Base-by-base conservation (phyloP, 768 basidiomycete species). In the Saitozyma podzolica region DNA sequence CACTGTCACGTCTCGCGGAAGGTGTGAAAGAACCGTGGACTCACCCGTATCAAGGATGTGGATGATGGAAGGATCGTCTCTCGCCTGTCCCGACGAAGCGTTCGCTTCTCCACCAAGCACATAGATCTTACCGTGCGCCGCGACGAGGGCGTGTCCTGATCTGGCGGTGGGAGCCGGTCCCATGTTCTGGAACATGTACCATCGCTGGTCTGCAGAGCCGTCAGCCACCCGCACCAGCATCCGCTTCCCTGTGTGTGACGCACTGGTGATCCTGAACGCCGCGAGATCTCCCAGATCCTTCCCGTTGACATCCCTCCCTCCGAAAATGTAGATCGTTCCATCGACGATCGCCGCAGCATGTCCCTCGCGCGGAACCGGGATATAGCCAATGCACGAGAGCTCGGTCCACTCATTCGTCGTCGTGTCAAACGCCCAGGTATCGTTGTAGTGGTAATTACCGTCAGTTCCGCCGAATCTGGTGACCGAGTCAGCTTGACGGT, bases 121-220 rank as follows among this genome's bases (percentile, higher is more conserved):
- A 68, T 91, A 91, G 6, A 99, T 90, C 53, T 88, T 85, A 40
- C 91, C 92, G 40, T 70, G 71, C 75, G 90, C 88, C 11, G 91
- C 87, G 8, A 94, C 92, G 93, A 99, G 95, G n/a, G 95, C 91
- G 80, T 99, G 96, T 1, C 96, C 96, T 9, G 92, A 94, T 54
- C 96, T 85, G 3, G 92, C 91, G 47, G 84, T 88, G 0, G 96
- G 96, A 14, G 91, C 86, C 16, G 95, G 95, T 0, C 96, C 96
- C 96, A 99, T 99, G 76, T 97, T 96, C 80, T 97, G 93, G 83
- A 99, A 99, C 92, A 94, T 98, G 81, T 94, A 99, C 96, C 96
- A 99, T 70, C 96, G 85, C 74, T 92, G 91, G 80, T 93, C 95
- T 97, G 76, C 65, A 50, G 52, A 43, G 10, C 59, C 63, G 61